These are phyloP conservation scores for Penicillium sclerotiorum DNA, from an alignment of 2,329 filamentous ascomycete genomes.

Conservation along the genomic window DNA sequence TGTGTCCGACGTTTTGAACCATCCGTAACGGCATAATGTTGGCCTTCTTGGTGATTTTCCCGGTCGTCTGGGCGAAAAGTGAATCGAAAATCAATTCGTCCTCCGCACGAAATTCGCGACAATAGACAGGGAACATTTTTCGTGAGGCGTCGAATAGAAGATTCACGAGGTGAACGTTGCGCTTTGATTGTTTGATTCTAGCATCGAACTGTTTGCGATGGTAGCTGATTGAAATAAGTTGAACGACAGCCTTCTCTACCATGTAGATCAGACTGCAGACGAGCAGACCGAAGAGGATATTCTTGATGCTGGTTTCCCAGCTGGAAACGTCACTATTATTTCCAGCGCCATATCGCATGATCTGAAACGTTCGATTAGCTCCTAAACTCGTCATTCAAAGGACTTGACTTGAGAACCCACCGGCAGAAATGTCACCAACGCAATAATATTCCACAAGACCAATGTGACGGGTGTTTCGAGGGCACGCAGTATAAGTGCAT, in stretches of 20 bases:
- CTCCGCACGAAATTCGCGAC: slow-evolving; percentile 84
- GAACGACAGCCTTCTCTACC: slow-evolving; percentile 62
- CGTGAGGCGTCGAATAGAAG: slow-evolving; percentile 89
- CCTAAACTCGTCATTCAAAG: slow-evolving; percentile 37
- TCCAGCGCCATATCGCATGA: slow-evolving; percentile 2
- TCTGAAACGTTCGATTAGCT: slow-evolving; percentile 35
- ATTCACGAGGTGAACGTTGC: slow-evolving; percentile 78
- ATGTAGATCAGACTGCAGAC: slow-evolving; percentile 61
- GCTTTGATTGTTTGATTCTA: slow-evolving; percentile 86
- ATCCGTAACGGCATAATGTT: slow-evolving; percentile 73
- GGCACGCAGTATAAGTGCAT: slow-evolving; percentile 59
- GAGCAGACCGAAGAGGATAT: slow-evolving; percentile 60
- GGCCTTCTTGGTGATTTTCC: slow-evolving; percentile 46
- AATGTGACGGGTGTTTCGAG: slow-evolving; percentile 64
- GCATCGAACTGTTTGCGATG: slow-evolving; percentile 67
- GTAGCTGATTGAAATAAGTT: slow-evolving; percentile 69
- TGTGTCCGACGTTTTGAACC: slow-evolving; percentile 60
- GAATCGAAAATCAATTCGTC: slow-evolving; percentile 90
- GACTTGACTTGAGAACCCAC: slow-evolving; percentile 48
- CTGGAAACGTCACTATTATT: background rate
- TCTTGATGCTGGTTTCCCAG: slow-evolving; percentile 60
- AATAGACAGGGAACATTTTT: slow-evolving; percentile 87
- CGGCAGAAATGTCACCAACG: slow-evolving; percentile 62
- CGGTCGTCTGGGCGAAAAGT: slow-evolving; percentile 62
- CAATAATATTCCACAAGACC: slow-evolving; percentile 62